Evolutionary conservation across 345 rosid species (phyloP).

Genomic region (Linum trigynum): DNA sequence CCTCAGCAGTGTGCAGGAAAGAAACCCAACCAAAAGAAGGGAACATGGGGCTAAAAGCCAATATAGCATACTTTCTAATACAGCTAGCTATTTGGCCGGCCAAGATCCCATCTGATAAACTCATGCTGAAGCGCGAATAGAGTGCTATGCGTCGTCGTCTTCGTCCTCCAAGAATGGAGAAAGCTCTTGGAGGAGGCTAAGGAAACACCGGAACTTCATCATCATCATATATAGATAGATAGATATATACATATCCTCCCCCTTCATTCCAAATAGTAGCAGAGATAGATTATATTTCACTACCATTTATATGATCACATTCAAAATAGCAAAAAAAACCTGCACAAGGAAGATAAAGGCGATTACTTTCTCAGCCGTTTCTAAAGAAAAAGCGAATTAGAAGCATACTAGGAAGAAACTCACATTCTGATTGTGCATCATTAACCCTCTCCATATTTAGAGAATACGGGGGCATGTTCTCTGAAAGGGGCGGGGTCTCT

Average conservation of each 20-base stretch:
- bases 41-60: not conserved
- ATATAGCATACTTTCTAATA: not conserved
- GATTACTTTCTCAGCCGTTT: not conserved
- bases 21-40: not conserved
- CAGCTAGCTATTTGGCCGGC: not conserved
- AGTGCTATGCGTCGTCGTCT: constrained; percentile 9
- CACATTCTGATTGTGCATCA: constrained; percentile 22
- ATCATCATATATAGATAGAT: not conserved
- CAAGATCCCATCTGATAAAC: not conserved
- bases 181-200: too few relatives aligned
- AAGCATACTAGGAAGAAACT: constrained; percentile 4
- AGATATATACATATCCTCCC: constrained; percentile 5
- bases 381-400: not conserved
- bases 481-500: not conserved
- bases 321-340: constrained; percentile 16
- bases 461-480: not conserved
- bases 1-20: not conserved
- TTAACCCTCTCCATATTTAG: constrained; percentile 7
- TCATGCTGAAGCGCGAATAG: not conserved
- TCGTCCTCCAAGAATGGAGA: not conserved
- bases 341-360: constrained; percentile 9
- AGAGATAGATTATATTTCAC: constrained; percentile 4
- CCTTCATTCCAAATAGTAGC: constrained; percentile 12
- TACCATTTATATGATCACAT: constrained; percentile 9
- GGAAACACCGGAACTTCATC: not conserved